Evolutionary conservation across 2,329 filamentous ascomycete species (phyloP), one percentile per base, ranked within the genome.

Genomic region (Tolypocladium guangdongense): DNA sequence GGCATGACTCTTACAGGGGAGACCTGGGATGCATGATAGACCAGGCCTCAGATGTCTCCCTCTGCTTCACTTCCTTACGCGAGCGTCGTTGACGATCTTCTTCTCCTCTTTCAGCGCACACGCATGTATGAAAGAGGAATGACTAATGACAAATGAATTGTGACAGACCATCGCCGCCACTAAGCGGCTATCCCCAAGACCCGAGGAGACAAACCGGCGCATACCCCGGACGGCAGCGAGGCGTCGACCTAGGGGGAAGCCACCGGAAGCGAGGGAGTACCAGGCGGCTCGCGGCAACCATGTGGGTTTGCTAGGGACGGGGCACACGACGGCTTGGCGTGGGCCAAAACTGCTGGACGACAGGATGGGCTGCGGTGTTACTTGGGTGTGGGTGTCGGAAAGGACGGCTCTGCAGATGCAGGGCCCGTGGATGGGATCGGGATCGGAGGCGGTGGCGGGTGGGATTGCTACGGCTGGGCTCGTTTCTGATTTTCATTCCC

Each of bases 21-120:
- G 61, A 56, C 53, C 58, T 58, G 57, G 63, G 57, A 63, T 66
- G 64, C 63, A 63, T 60, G 55, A 12, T 57, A 58, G 59, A 58
- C 57, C 57, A 37, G 50, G 56, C 56, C 60, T 58, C 50, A 18
- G 56, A 56, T 55, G 51, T 48, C 56, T 58, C 56, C 54, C 50
- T 52, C 58, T 52, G 38, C 49, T 56, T 56, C 41, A 48, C 49
- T 53, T 53, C 33, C 27, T 32, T 20, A 6, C 18, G 27, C 43
- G 27, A 46, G 27, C 43, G 41, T 43, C 8, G 41, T 43, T 43
- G 22, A 10, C 22, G 16, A 27, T 18, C 20, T 33, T 37, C 43
- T 45, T 47, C 18, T 7, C 38, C 18, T 32, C 43, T 35, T 39
- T 37, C 45, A 11, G 36, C 46, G 49, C 30, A 50, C 37, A 27